These are phyloP conservation scores for Geotrichum phurueaensis DNA, from an alignment of 1,139 yeast species.

Conservation along the genomic window DNA sequence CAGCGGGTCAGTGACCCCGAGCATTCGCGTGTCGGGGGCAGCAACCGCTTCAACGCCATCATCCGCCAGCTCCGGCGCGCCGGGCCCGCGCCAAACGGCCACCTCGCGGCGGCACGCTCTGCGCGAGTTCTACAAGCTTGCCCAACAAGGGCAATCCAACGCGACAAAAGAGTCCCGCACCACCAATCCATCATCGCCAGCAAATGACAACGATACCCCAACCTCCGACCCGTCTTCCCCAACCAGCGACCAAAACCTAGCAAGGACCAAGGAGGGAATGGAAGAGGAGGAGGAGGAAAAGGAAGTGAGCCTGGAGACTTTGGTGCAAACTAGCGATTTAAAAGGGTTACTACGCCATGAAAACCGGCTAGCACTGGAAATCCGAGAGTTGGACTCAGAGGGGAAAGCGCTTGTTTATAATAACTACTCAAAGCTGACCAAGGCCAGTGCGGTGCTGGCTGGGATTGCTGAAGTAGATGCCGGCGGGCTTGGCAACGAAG, in stretches of 20 bases:
- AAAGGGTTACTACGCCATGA: constrained; percentile 31
- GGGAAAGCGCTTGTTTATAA: constrained; percentile 42
- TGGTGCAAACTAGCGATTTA: constrained; percentile 25
- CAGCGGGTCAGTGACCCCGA: background rate
- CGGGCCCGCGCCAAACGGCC: constrained; percentile 11
- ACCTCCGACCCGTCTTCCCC: background rate
- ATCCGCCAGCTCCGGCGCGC: background rate
- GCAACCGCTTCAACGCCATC: background rate
- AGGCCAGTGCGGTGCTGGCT: constrained; percentile 25
- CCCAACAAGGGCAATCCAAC: constrained; percentile 19
- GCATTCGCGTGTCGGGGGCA: background rate
- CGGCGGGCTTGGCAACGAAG: background rate
- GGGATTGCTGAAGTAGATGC: background rate
- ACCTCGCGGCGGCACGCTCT: constrained; percentile 35
- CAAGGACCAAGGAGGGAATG: background rate
- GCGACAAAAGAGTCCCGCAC: constrained; percentile 4
- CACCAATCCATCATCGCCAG: constrained; percentile 11
- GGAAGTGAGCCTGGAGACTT: constrained; percentile 18
- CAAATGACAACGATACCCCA: background rate
- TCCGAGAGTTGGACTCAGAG: constrained; percentile 38
- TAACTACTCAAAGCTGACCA: constrained; percentile 39
- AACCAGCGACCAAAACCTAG: background rate
- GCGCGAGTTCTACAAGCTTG: constrained; percentile 39
- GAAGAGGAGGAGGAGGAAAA: constrained; percentile 7
- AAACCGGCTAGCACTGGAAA: constrained; percentile 33